These are phyloP conservation scores for Adansonia rubrostipa DNA, from an alignment of 441 rosid species.

Conservation along the genomic window DNA sequence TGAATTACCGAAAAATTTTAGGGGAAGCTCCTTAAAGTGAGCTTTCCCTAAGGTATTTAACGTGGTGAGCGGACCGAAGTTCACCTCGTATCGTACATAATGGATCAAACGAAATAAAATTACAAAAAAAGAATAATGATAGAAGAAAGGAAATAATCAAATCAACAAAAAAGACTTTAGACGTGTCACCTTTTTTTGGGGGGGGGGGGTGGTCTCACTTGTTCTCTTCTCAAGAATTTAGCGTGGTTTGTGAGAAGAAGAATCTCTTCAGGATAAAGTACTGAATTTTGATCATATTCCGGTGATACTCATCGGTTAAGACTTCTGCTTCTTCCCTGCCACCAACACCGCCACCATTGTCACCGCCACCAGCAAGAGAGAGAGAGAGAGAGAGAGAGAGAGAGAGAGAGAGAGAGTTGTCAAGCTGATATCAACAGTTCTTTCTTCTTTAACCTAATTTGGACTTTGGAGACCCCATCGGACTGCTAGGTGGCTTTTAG, in stretches of 20 bases:
- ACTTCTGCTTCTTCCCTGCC: no score
- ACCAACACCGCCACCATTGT: not conserved
- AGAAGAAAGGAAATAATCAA: not conserved
- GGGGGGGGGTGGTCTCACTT: no score
- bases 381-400: no score
- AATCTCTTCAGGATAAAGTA: constrained; percentile 50
- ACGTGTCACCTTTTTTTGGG: not conserved
- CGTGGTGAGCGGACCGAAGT: no score
- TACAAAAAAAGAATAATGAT: not conserved
- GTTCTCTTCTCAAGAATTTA: constrained; percentile 70
- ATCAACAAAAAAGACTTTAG: not conserved
- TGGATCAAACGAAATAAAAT: not conserved
- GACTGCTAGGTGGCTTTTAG: not conserved
- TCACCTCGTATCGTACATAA: constrained; percentile 51
- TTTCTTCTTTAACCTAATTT: not conserved
- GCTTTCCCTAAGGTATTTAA: no score
- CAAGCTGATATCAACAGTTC: not conserved
- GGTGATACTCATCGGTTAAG: constrained; percentile 52
- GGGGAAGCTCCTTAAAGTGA: no score
- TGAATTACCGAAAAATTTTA: no score
- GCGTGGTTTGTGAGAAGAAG: constrained; percentile 73
- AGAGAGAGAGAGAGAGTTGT: not conserved
- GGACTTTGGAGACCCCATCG: constrained; percentile 14
- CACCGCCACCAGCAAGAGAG: constrained; percentile 19
- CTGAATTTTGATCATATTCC: constrained; percentile 50